These are phyloP conservation scores for Aspergillus funiculosus DNA, from an alignment of 495 filamentous ascomycete species.

Conservation along the genomic window DNA sequence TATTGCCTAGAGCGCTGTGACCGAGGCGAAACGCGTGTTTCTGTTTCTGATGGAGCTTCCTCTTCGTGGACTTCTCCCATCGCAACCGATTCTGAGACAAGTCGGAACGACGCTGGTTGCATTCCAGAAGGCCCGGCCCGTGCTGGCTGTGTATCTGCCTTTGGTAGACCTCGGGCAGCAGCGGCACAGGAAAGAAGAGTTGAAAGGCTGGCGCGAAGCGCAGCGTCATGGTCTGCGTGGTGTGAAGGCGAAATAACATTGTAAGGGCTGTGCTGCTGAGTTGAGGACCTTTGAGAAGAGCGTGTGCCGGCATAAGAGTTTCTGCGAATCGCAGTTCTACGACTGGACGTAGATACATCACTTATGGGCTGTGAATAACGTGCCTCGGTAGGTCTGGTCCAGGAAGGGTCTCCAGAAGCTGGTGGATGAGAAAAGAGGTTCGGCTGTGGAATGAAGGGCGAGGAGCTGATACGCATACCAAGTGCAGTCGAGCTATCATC, in stretches of 20 bases:
- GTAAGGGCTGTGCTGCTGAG: constrained; percentile 46
- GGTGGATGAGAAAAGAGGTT: constrained; percentile 88
- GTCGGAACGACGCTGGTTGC: constrained; percentile 40
- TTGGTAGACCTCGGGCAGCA: constrained; percentile 75
- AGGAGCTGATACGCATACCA: constrained; percentile 53
- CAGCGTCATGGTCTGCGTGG: constrained; percentile 85
- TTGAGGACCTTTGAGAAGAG: constrained; percentile 25
- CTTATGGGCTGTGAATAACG: constrained; percentile 36
- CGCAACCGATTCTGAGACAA: constrained; percentile 73
- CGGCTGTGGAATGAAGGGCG: constrained; percentile 75
- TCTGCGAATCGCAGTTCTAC: constrained; percentile 33
- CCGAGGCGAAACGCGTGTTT: constrained; percentile 21
- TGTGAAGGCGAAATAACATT: constrained; percentile 68
- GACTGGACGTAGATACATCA: constrained; percentile 35
- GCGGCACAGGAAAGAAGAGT: constrained; percentile 93
- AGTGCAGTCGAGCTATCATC: constrained; percentile 80
- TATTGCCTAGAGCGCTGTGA: constrained; percentile 19
- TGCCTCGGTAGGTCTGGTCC: constrained; percentile 41
- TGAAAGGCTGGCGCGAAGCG: constrained; percentile 82
- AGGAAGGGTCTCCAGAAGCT: constrained; percentile 46
- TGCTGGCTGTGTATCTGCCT: constrained; percentile 43
- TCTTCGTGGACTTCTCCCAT: constrained; percentile 43
- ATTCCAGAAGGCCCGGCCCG: constrained; percentile 20
- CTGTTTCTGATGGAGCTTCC: constrained; percentile 15
- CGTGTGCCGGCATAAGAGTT: constrained; percentile 32